Evolutionary conservation across 805 yeast species (phyloP).

Genomic region (Candida ortonii): DNA sequence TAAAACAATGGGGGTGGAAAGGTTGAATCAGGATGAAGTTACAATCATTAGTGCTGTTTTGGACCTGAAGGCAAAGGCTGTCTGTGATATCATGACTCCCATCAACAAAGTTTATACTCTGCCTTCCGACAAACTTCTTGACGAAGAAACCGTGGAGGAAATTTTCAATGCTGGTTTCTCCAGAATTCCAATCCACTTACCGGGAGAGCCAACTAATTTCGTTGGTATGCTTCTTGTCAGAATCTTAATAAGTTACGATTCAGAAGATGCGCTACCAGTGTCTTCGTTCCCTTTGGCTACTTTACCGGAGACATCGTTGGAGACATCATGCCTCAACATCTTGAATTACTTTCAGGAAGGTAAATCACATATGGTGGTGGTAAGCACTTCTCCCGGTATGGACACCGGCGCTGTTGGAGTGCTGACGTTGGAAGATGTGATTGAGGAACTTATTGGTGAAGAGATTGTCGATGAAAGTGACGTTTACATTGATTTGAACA

Average conservation of each 20-base stretch:
- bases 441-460: slow-evolving; percentile 95
- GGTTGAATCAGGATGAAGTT: slow-evolving; percentile 91
- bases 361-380: slow-evolving; percentile 94
- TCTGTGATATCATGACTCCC: slow-evolving; percentile 89
- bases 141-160: slow-evolving; percentile 81
- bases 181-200: slow-evolving; percentile 89
- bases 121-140: slow-evolving; percentile 76
- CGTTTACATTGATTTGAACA: slow-evolving; percentile 86
- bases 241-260: slow-evolving; percentile 90
- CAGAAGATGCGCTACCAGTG: slow-evolving; percentile 91
- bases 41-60: slow-evolving; percentile 92
- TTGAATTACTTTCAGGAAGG: slow-evolving; percentile 97
- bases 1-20: slow-evolving; percentile 91
- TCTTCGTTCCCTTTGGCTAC: slow-evolving; percentile 94
- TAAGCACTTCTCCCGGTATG: slow-evolving; percentile 80
- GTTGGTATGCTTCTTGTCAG: slow-evolving; percentile 94
- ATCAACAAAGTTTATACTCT: slow-evolving; percentile 84
- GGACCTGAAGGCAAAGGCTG: slow-evolving; percentile 89
- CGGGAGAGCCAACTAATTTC: slow-evolving; percentile 84
- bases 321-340: slow-evolving; percentile 90
- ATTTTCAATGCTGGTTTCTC: slow-evolving; percentile 93
- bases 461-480: slow-evolving; percentile 96
- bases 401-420: slow-evolving; percentile 83
- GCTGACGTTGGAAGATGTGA: slow-evolving; percentile 93
- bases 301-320: slow-evolving; percentile 88